Conservation (phyloP, 176 grass and related monocot genomes). For the Bothriochloa decipiens region DNA sequence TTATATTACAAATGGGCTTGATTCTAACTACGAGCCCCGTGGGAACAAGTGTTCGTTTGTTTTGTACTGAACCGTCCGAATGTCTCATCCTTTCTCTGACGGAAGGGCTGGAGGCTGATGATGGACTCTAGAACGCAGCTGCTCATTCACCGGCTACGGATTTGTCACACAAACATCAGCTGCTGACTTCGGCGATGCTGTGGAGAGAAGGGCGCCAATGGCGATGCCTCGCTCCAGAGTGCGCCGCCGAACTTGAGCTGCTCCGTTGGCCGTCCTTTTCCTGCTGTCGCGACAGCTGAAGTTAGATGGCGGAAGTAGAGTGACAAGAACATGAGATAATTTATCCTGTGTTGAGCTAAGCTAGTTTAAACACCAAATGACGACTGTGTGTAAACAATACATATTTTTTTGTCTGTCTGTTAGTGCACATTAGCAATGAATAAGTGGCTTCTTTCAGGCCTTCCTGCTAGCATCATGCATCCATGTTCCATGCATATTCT, state of each 20-base stretch:
- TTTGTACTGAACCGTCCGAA: background rate
- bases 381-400: background rate
- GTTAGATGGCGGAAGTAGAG: conserved; percentile 36
- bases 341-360: background rate
- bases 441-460: background rate
- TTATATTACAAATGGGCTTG: conserved; percentile 22
- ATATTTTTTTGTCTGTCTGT: background rate
- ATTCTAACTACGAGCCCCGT: conserved; percentile 10
- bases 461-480: conserved; percentile 20
- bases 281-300: conserved; percentile 16
- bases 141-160: background rate
- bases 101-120: conserved; percentile 11
- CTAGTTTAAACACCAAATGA: conserved; percentile 4
- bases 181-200: conserved; percentile 75
- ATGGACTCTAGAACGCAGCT: background rate
- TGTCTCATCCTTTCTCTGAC: background rate
- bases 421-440: conserved; percentile 14
- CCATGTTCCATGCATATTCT: conserved; percentile 35
- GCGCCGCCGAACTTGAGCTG: conserved; percentile 11
- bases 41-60: background rate
- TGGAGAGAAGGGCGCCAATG: conserved; percentile 84
- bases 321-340: conserved; percentile 10
- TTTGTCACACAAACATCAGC: background rate
- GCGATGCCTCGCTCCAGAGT: conserved; percentile 43
- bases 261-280: conserved; percentile 44